Evolutionary conservation across 2,329 filamentous ascomycete genomes (phyloP), one percentile per base, ranked within the genome.

Genomic region (Neopestalotiopsis sp.): DNA sequence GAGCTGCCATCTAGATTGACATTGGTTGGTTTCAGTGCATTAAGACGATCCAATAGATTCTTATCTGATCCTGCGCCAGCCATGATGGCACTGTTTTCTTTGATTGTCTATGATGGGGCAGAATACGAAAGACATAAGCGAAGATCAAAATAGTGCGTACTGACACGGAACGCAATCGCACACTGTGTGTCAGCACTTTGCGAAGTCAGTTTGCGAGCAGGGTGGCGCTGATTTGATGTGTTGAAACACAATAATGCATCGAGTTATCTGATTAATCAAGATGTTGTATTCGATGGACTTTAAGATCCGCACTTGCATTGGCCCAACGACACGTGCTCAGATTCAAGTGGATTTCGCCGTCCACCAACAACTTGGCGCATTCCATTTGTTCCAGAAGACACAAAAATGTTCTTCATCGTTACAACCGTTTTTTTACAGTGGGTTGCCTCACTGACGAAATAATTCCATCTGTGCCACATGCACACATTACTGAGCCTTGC

Each of bases 41-140:
- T 87, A 38, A 90, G 80, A 38, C 88, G 84, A 68, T 86, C 84
- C 28, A 89, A 78, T 30, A 90, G 78, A 24, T 83, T 83, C 69
- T 79, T 82, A 72, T 88, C 86, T 42, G 75, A 71, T 65, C 70
- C 72, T 24, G 68, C 66, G 45, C 71, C 67, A 62, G 68, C 66
- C 75, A 77, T 77, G 57, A 61, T 73, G 69, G 24, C 4, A 24
- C 20, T n/a, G 24, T 62, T 59, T 24, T 30, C 17, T 59, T 28
- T 14, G 4, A 7, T 14, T 6, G n/a, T n/a, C 10, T 62, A 34
- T 14, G 59, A 14, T 34, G 12, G 59, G 40, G 14, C 12, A 12
- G 12, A 9, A 12, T 10, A 24, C 57, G 20, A 32, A 17, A 30
- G 59, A 40, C 14, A n/a, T 30, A 20, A n/a, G 32, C 59, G 24